phyloP scores from a whole-genome alignment of 495 filamentous ascomycete species.

The Acidomyces sp. region DNA sequence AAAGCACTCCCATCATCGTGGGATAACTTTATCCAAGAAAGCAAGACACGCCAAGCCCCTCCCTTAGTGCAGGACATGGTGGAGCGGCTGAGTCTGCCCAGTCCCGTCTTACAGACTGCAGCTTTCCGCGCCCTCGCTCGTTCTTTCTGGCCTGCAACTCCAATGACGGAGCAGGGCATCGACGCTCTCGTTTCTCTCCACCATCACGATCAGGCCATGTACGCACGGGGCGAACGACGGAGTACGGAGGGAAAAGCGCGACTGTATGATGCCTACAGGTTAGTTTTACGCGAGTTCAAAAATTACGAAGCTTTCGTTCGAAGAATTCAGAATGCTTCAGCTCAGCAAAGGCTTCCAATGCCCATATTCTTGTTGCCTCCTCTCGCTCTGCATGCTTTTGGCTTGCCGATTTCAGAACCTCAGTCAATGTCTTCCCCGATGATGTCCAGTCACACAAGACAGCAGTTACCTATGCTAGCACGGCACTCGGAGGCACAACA shows the following conservation, averaged over 20 bases:
- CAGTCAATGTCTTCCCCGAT: too few relatives aligned
- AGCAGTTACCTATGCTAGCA: too few relatives aligned
- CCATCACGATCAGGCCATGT: background rate
- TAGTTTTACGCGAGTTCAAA: background rate
- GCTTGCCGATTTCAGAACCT: too few relatives aligned
- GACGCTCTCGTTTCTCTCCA: slow-evolving; percentile 1
- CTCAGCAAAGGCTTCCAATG: too few relatives aligned
- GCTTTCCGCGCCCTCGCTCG: slow-evolving; percentile 10
- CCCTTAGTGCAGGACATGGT: slow-evolving; percentile 13
- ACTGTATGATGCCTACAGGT: background rate
- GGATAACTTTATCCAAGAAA: background rate
- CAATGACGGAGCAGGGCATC: slow-evolving; percentile 1
- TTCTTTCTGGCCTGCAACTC: background rate
- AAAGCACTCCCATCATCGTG: slow-evolving; percentile 5
- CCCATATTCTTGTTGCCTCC: too few relatives aligned
- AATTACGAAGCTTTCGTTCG: too few relatives aligned
- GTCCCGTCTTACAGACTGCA: slow-evolving; percentile 11
- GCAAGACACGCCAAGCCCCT: slow-evolving; percentile 6
- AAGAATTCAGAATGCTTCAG: too few relatives aligned
- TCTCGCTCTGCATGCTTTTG: too few relatives aligned
- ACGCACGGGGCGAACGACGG: background rate
- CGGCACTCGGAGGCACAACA: too few relatives aligned
- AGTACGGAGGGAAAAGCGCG: background rate
- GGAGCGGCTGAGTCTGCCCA: slow-evolving; percentile 2
- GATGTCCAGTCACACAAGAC: too few relatives aligned